Evolutionary conservation across 306 rosid genomes (phyloP).

Genomic region (Quercus suber): DNA sequence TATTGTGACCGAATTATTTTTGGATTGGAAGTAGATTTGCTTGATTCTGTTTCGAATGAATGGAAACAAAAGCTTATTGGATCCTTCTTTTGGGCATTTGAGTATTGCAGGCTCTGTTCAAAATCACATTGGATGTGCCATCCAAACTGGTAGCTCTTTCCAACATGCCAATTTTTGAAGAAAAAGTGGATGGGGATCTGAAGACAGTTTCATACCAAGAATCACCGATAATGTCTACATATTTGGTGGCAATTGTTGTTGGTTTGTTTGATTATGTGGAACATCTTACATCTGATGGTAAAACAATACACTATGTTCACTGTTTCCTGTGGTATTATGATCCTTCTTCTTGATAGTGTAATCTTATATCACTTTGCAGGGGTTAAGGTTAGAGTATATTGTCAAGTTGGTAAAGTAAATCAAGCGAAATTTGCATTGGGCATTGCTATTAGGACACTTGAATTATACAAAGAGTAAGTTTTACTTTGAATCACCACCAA

Average conservation of each 20-base stretch:
- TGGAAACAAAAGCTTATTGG: neutral
- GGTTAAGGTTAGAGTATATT: conserved; percentile 83
- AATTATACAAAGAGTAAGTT: conserved; percentile 70
- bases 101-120: conserved; percentile 70
- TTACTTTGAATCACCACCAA: neutral
- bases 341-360: conserved; percentile 7
- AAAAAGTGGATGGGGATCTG: conserved; percentile 49
- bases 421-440: conserved; percentile 86
- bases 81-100: conserved; percentile 1
- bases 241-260: conserved; percentile 85
- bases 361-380: conserved; percentile 71
- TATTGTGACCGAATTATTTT: neutral
- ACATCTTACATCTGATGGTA: conserved; percentile 83
- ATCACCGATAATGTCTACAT: conserved; percentile 91
- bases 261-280: conserved; percentile 92
- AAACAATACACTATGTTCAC: conserved; percentile 10
- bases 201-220: conserved; percentile 75
- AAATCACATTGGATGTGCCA: conserved; percentile 82
- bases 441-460: conserved; percentile 77
- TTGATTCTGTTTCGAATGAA: neutral
- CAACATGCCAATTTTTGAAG: conserved; percentile 80
- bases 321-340: conserved; percentile 6
- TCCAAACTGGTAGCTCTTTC: conserved; percentile 74
- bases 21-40: neutral
- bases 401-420: conserved; percentile 82